Evolutionary conservation across 2,329 filamentous ascomycete species (phyloP), one percentile per base, ranked within the genome.

Genomic region (Fusarium sp.): DNA sequence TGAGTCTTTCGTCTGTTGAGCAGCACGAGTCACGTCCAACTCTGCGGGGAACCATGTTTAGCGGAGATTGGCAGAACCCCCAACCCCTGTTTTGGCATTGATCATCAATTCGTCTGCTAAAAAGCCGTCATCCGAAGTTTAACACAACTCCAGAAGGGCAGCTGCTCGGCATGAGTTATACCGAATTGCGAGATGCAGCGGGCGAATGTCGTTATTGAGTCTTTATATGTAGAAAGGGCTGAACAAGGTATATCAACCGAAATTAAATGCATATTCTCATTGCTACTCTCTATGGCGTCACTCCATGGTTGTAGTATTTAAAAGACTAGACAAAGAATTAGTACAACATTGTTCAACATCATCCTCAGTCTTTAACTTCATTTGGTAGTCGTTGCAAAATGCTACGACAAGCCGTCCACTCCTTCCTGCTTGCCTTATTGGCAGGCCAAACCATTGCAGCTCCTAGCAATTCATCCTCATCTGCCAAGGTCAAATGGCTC

Each of bases 401-500:
- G 68, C 41, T 72, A 37, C 68, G 68, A 66, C 68, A 57, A 54
- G 60, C 68, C 56, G 68, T 71, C 68, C 68, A 69, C 34, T 71
- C 68, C 20, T 71, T 71, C 51, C 32, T 71, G 25, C 46, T 69
- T 10, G 63, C 66, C 32, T 63, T 45, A 11, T 49, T 69, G 9
- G 32, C 65, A 48, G 50, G 61, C 45, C 63, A 66, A 11, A 59
- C 69, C 7, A 37, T 50, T 18, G 48, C 51, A 58, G 69, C 66
- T 12, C 63, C 69, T 3, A 59, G 60, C 28, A 75, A 75, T 41
- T 64, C 57, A 25, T 66, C 69, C 10, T 74, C 72, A 1, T 66
- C 72, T 5, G 71, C 62, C 12, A 75, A 64, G 25, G 78, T 82
- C 14, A 75, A 73, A 41, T 85, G 83, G 83, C 73, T 85, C 7